A percentile compares a stretch with the other conserved stretches of the same genome.
Evolutionary conservation across 495 filamentous ascomycete species (phyloP).

Genomic region (Penicillium pancosmium): DNA sequence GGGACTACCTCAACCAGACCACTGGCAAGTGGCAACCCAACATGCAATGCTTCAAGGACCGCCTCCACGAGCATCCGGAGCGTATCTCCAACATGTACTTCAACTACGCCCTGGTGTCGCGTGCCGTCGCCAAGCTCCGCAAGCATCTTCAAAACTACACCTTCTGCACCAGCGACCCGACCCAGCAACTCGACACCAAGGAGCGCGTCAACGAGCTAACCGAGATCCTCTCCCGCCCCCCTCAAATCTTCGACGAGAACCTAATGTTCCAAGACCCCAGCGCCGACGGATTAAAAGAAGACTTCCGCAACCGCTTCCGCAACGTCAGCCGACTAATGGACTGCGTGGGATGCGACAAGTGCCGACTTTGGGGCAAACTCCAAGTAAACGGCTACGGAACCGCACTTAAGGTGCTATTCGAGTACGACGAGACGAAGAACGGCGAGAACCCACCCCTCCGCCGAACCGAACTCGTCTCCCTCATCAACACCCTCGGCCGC

Average conservation of each 20-base stretch:
- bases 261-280: conserved; percentile 78
- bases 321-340: conserved; percentile 97
- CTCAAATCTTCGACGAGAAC: conserved; percentile 89
- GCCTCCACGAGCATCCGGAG: conserved; percentile 82
- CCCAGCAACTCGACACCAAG: conserved; percentile 78
- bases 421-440: conserved; percentile 82
- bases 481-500: conserved; percentile 90
- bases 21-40: conserved; percentile 96
- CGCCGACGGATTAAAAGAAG: conserved; percentile 84
- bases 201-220: conserved; percentile 75
- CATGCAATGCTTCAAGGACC: conserved; percentile 81
- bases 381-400: conserved; percentile 95
- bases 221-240: conserved; percentile 60
- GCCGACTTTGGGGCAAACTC: conserved; percentile 96
- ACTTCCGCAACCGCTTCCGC: conserved; percentile 95
- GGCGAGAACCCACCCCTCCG: conserved; percentile 74
- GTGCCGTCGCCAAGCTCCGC: conserved; percentile 88
- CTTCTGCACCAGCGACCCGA: conserved; percentile 85
- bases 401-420: conserved; percentile 92
- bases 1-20: conserved; percentile 93
- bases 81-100: conserved; percentile 97
- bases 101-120: conserved; percentile 92
- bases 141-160: conserved; percentile 82
- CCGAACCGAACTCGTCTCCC: conserved; percentile 87
- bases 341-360: conserved; percentile 98